Evolutionary conservation across 2,329 filamentous ascomycete species (phyloP).

Genomic region (Fusarium anguioides): DNA sequence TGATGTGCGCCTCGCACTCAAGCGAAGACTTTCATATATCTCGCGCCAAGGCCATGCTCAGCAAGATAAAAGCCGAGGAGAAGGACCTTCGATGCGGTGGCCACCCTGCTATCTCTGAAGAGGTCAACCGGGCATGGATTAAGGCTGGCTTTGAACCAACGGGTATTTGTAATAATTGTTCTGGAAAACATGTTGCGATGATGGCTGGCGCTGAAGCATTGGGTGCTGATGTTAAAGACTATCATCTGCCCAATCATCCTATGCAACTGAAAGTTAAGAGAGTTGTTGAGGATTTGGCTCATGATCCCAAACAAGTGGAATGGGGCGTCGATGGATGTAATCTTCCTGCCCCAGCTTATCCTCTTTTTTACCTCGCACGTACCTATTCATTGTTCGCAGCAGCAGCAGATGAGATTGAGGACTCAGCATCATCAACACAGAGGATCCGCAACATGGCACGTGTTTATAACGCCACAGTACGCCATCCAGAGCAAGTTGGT

Average conservation of each 20-base stretch:
- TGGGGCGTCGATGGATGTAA: constrained; percentile 62
- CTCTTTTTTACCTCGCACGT: constrained; percentile 50
- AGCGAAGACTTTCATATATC: constrained; percentile 55
- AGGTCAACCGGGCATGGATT: constrained; percentile 54
- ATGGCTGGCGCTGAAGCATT: constrained; percentile 55
- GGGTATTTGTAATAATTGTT: constrained; percentile 58
- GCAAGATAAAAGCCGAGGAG: constrained; percentile 49
- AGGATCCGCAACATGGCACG: constrained; percentile 45
- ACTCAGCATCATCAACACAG: not conserved
- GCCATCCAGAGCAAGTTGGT: constrained; percentile 56
- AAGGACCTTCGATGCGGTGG: constrained; percentile 56
- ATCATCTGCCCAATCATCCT: constrained; percentile 52
- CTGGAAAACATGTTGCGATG: constrained; percentile 62
- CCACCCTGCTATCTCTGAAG: constrained; percentile 51
- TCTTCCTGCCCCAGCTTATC: constrained; percentile 57
- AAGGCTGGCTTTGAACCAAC: constrained; percentile 52
- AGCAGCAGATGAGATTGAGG: constrained; percentile 42
- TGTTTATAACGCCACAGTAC: constrained; percentile 57
- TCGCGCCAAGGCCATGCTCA: constrained; percentile 53
- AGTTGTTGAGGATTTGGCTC: constrained; percentile 51
- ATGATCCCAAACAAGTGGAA: constrained; percentile 43
- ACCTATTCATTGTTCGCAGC: constrained; percentile 53
- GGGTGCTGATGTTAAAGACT: constrained; percentile 46
- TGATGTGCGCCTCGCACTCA: constrained; percentile 61
- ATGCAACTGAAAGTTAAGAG: constrained; percentile 54